These are phyloP conservation scores for Pseudocercospora pini-densiflorae DNA, from an alignment of 2,329 filamentous ascomycete species.

Conservation along the genomic window DNA sequence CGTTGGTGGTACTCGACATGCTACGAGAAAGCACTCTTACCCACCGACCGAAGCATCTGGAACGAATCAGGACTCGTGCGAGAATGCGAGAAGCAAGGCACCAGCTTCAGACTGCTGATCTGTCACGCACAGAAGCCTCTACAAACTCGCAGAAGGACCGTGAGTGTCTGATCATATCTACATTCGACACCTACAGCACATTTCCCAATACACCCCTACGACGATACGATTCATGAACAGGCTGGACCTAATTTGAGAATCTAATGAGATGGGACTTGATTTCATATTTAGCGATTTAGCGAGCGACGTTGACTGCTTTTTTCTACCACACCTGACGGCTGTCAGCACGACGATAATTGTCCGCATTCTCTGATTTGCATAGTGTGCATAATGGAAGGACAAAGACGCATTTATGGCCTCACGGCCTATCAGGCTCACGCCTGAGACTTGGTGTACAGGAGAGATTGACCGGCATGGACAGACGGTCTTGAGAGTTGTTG, in stretches of 20 bases:
- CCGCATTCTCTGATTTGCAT: not conserved
- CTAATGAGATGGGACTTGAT: not conserved
- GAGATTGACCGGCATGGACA: not conserved
- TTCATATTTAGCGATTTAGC: not conserved
- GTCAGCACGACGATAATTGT: not conserved
- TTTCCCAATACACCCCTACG: not conserved
- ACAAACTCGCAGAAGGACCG: constrained; percentile 51
- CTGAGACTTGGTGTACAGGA: not conserved
- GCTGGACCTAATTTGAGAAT: constrained; percentile 5
- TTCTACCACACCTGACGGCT: not conserved
- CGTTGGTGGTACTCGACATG: constrained; percentile 97
- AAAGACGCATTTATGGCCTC: not conserved
- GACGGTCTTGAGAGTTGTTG: not conserved
- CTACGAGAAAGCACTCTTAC: constrained; percentile 68
- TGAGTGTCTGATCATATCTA: constrained; percentile 48
- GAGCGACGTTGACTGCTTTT: not conserved
- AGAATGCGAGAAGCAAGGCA: constrained; percentile 86
- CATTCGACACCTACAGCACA: not conserved
- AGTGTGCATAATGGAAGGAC: not conserved
- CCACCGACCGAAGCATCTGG: constrained; percentile 72
- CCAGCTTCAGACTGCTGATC: constrained; percentile 87
- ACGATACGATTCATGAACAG: constrained; percentile 8
- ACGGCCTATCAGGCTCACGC: not conserved
- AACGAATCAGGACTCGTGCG: constrained; percentile 72
- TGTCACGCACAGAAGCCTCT: constrained; percentile 84